Base-by-base conservation (phyloP, 495 filamentous ascomycete species). In the Aspergillus bridgeri region DNA sequence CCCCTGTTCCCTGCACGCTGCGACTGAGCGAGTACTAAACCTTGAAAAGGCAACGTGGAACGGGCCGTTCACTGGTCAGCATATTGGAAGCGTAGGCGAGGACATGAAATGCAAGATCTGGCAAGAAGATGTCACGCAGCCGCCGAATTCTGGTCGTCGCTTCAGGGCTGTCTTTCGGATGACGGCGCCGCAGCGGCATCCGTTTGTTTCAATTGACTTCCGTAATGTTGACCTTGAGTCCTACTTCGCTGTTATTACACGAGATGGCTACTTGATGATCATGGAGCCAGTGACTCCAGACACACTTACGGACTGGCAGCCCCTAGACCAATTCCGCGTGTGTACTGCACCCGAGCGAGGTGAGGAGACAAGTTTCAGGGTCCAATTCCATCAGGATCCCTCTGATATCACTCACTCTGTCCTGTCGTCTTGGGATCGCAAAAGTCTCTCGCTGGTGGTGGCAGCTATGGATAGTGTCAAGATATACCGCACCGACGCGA, bases 201-300 rank as follows among this genome's bases (percentile, higher is more conserved):
- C 88, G 15, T 87, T 85, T 73, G 83, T 92, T 60, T 90, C 89
- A 48, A 83, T 97, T 56, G 86, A 87, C 58, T 87, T 96, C 67
- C 90, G 89, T 58, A 87, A 90, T 67, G 76, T 83, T 58, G 83
- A 87, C 61, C 70, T 86, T 22, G 84, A 87, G 61, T 91, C 89
- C 13, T 95, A 87, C 77, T 79, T 99, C 15, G 92, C 90, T 1
- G 79, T 94, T 13, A 84, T 96, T 48, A 89, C 89, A 0, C 81
- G 89, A 2, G 89, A 93, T 66, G 93, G 90, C 18, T 80, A 84
- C 38, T 77, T 98, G 22, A 84, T 83, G 53, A 79, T 98, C 17
- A 89, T 86, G 68, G 94, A 98, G 69, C 93, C 93, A 47, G 86
- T 89, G 45, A 89, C 90, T 50, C 86, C 89, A n/a, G 90, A 94